Conservation (phyloP, 768 basidiomycete species). For the Suillus brevipes region DNA sequence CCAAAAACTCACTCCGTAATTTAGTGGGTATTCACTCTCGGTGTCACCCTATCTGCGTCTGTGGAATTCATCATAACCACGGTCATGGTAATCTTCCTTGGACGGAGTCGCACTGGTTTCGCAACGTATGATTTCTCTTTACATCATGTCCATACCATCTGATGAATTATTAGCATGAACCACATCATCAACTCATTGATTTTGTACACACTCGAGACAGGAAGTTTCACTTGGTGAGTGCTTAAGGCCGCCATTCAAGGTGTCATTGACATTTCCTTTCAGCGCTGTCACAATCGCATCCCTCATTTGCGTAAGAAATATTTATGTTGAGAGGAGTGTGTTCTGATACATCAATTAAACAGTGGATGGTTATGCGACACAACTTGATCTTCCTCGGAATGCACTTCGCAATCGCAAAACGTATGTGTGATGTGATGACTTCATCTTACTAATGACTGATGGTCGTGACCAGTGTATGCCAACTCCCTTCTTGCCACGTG, state of each 20-base stretch:
- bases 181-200: constrained; percentile 50
- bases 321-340: not conserved
- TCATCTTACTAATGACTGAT: not conserved
- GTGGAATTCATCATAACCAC: constrained; percentile 35
- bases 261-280: constrained; percentile 1
- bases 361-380: constrained; percentile 37
- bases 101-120: constrained; percentile 33
- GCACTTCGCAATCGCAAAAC: constrained; percentile 36
- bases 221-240: constrained; percentile 45
- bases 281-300: constrained; percentile 36
- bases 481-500: constrained; percentile 37
- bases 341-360: not conserved
- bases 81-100: constrained; percentile 33
- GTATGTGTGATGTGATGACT: constrained; percentile 15
- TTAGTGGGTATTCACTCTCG: constrained; percentile 34
- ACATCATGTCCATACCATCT: not conserved
- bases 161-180: constrained; percentile 38
- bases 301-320: constrained; percentile 28
- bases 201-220: constrained; percentile 54
- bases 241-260: too few relatives aligned
- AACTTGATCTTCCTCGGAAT: constrained; percentile 37
- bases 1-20: not conserved
- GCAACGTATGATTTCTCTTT: constrained; percentile 19
- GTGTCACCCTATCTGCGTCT: constrained; percentile 34
- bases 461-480: constrained; percentile 25